phyloP scores from a whole-genome alignment of 2,329 filamentous ascomycete genomes.

The Neopestalotiopsis clavispora region DNA sequence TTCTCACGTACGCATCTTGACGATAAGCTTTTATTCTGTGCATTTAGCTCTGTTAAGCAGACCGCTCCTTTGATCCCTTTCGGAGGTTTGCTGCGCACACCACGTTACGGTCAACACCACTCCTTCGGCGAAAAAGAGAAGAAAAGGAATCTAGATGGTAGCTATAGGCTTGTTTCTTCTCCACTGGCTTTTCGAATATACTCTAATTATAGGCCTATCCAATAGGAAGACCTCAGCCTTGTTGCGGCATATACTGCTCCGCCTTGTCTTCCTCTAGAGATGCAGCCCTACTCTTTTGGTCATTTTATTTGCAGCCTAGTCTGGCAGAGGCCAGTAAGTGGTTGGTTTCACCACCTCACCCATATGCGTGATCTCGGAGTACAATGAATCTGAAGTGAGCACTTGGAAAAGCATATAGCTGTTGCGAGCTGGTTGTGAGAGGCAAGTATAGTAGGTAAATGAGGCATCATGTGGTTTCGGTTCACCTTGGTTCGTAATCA shows the following conservation, averaged over 20 bases:
- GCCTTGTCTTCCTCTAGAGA: not conserved
- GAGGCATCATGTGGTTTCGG: too few species aligned
- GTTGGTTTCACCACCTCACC: not conserved
- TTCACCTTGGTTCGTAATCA: not conserved
- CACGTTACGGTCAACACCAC: not conserved
- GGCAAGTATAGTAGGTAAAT: not conserved
- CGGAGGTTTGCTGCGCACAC: not conserved
- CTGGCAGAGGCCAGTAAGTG: not conserved
- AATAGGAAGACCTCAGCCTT: not conserved
- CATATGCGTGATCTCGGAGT: not conserved
- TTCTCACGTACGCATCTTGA: slow-evolving; percentile 1
- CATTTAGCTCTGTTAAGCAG: not conserved
- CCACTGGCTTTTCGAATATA: not conserved
- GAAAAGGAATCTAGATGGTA: not conserved
- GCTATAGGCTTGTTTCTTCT: not conserved
- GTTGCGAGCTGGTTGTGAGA: not conserved
- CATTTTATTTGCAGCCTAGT: not conserved
- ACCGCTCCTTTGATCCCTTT: not conserved
- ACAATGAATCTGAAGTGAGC: not conserved
- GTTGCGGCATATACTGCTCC: not conserved
- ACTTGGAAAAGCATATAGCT: not conserved
- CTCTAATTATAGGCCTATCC: not conserved
- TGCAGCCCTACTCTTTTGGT: not conserved
- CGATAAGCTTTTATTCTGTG: not conserved
- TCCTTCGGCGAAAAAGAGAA: not conserved